Evolutionary conservation across 1,284 basidiomycete genomes (phyloP).

Genomic region (Fistulina hepatica): DNA sequence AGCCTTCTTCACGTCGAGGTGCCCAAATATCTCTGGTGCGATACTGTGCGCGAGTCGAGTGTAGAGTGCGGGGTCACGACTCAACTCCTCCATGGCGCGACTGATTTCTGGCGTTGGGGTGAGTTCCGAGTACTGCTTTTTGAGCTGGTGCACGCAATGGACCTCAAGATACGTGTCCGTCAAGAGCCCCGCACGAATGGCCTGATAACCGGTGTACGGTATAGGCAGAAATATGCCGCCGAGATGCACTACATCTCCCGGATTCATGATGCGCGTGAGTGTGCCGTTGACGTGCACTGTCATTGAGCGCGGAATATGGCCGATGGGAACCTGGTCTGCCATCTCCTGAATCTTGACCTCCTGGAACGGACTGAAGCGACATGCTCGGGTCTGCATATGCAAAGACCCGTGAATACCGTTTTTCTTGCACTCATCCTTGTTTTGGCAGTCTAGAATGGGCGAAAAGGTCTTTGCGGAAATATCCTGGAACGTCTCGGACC

Average conservation of each 20-base stretch:
- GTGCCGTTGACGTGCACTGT: slow-evolving; percentile 88
- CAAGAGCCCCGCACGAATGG: slow-evolving; percentile 80
- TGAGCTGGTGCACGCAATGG: slow-evolving; percentile 87
- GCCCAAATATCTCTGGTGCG: slow-evolving; percentile 98
- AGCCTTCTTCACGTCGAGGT: slow-evolving; percentile 97
- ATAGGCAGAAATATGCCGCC: slow-evolving; percentile 46
- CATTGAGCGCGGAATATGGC: slow-evolving; percentile 98
- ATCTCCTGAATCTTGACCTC: slow-evolving; percentile 99
- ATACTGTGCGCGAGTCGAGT: slow-evolving; percentile 79
- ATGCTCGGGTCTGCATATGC: slow-evolving; percentile 96
- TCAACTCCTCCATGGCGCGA: slow-evolving; percentile 73
- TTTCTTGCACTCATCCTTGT: slow-evolving; percentile 70
- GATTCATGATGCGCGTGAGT: slow-evolving; percentile 85
- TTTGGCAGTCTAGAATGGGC: slow-evolving; percentile 83
- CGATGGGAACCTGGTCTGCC: slow-evolving; percentile 99
- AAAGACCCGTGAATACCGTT: slow-evolving; percentile 87
- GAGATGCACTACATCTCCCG: slow-evolving; percentile 91
- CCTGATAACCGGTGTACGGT: slow-evolving; percentile 41
- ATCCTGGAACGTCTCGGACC: slow-evolving; percentile 97
- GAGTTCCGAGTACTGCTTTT: slow-evolving; percentile 96
- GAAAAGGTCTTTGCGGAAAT: slow-evolving; percentile 90
- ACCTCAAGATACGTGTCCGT: slow-evolving; percentile 96
- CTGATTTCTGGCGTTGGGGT: slow-evolving; percentile 89
- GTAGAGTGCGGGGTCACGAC: slow-evolving; percentile 74
- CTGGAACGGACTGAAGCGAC: slow-evolving; percentile 96